Evolutionary conservation across 805 yeast species (phyloP).

Genomic region (Suhomyces sp.): DNA sequence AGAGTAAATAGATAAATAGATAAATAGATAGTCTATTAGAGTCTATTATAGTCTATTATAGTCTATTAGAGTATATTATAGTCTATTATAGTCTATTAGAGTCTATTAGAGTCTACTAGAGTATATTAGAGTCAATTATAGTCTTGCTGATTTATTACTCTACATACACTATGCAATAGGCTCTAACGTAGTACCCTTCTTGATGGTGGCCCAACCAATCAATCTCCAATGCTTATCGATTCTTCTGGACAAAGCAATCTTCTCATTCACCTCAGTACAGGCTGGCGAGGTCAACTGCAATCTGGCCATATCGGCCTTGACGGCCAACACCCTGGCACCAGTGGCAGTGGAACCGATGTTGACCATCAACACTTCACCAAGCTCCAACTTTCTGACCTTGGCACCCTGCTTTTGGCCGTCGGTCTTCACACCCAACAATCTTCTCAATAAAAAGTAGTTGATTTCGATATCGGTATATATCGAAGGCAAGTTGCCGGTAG

Average conservation of each 20-base stretch:
- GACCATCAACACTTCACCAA: conserved; percentile 96
- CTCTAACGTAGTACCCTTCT: conserved; percentile 87
- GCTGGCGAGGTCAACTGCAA: conserved; percentile 95
- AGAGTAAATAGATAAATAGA: neutral
- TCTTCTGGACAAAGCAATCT: conserved; percentile 98
- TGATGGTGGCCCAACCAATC: conserved; percentile 99
- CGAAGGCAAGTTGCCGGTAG: conserved; percentile 92
- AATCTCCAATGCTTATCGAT: conserved; percentile 99
- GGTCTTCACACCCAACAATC: conserved; percentile 96
- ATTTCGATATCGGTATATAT: conserved; percentile 97
- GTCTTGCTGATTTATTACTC: neutral
- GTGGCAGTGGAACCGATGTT: conserved; percentile 99
- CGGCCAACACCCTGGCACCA: conserved; percentile 98
- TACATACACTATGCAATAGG: conserved; percentile 49
- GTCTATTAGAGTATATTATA: no score
- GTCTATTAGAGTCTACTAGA: no score
- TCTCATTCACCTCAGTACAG: conserved; percentile 96
- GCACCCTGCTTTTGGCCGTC: conserved; percentile 94
- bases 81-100: no score
- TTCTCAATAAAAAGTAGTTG: conserved; percentile 92
- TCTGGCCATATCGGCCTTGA: conserved; percentile 99
- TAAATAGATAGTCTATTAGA: no score
- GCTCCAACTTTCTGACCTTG: conserved; percentile 90
- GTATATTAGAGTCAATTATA: no score
- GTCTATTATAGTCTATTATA: no score